Conservation (phyloP, 495 filamentous ascomycete genomes). For the Lasiosphaeria hispida region DNA sequence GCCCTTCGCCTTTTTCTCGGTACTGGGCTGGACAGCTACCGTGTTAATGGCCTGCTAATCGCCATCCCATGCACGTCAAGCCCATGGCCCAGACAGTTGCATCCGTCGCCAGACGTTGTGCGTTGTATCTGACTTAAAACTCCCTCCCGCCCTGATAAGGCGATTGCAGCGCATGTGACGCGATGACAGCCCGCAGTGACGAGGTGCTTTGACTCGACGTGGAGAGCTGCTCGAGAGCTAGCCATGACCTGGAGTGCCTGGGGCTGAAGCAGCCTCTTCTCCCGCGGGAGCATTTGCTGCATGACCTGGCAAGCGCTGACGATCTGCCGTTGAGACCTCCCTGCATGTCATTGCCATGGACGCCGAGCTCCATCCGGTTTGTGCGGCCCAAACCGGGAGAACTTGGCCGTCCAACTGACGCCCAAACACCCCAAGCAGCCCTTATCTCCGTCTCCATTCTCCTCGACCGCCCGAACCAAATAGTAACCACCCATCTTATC, state of each 20-base stretch:
- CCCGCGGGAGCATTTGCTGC: background rate
- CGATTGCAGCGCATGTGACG: background rate
- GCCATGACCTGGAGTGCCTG: no score
- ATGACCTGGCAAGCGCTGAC: slow-evolving; percentile 3
- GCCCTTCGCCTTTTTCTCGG: background rate
- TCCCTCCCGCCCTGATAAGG: no score
- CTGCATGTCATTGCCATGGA: slow-evolving; percentile 11
- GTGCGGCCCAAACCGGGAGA: background rate
- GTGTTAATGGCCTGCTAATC: background rate
- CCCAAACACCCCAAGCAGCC: background rate
- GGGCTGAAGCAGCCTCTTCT: no score
- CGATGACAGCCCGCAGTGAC: background rate
- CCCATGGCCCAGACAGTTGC: background rate
- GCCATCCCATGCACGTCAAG: slow-evolving; percentile 1
- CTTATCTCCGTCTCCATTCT: background rate
- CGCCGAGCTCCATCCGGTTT: background rate
- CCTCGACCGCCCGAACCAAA: background rate
- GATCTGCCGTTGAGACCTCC: slow-evolving; percentile 9
- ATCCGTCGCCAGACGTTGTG: no score
- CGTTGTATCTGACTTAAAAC: no score
- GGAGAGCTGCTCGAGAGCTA: no score
- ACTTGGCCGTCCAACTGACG: background rate
- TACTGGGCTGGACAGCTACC: background rate
- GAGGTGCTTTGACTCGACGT: background rate
- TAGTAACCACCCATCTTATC: background rate